Base-by-base conservation (phyloP, 2,329 filamentous ascomycete species). In the Diplodia seriata region DNA sequence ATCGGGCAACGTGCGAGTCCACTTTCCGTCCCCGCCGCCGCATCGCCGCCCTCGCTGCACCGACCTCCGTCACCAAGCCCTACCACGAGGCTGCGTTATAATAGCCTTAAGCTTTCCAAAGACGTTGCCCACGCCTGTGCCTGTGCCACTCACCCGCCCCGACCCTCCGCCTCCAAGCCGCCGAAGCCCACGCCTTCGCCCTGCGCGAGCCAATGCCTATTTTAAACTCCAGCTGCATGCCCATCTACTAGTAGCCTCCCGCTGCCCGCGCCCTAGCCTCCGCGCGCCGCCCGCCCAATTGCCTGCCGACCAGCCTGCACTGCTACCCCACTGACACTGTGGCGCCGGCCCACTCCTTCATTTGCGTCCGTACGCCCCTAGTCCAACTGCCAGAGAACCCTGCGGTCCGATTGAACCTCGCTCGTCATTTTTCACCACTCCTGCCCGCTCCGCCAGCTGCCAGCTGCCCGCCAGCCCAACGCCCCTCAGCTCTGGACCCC, bases 231-330 rank as follows among this genome's bases (percentile, higher is more conserved):
- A 55, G 43, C 57, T 62, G 47, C 59, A 26, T 63, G 47, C 59
- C 59, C 50, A 38, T 63, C 40, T 66, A n/a, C n/a, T n/a, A n/a
- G n/a, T n/a, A 66, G 64, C 53, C 62, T 54, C 62, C 62, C 62
- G 49, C 51, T 53, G 23, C 40, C 57, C 43, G 40, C 56, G 38
- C 40, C 40, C 57, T 62, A 62, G 57, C 47, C 57, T 62, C 57
- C 57, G 57, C 57, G 12, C 55, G 29, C 38, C 55, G 20, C 38
- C 55, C 36, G 31, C 29, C 57, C 57, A 50, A 62, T 62, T 51
- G 43, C 56, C 23, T 26, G 47, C 23, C 38, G 38, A 26, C 36
- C n/a, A 26, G 56, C 40, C 61, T 51, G 47, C 61, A 49, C 40
- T 29, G n/a, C 51, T 54, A 54, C 62, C 62, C 62, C 62, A 65